phyloP scores from a whole-genome alignment of 2,329 filamentous ascomycete species.

The Fusarium austroafricanum region DNA sequence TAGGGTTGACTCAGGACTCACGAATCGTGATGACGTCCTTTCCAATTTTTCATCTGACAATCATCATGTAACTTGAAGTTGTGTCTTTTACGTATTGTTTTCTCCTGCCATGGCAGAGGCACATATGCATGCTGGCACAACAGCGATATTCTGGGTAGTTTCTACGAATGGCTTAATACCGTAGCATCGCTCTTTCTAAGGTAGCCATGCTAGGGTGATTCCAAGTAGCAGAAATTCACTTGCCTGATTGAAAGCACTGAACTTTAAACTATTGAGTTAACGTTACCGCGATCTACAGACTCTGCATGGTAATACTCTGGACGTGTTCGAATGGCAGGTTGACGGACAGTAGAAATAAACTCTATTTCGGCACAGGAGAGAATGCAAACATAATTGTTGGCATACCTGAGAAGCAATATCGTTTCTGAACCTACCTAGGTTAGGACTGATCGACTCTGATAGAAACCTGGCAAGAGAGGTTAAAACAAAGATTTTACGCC shows the following conservation, averaged over 20 bases:
- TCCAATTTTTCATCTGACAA: background rate
- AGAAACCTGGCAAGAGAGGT: constrained; percentile 31
- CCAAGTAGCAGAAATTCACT: background rate
- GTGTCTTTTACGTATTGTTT: constrained; percentile 1
- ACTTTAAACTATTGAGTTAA: background rate
- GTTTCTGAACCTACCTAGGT: background rate
- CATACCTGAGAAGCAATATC: background rate
- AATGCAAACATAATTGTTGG: background rate
- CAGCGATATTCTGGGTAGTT: background rate
- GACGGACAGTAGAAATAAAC: background rate
- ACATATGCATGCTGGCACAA: background rate
- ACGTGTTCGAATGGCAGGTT: constrained; percentile 2
- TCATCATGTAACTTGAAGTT: background rate
- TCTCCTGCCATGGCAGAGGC: background rate
- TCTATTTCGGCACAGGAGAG: background rate
- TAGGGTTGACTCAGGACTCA: background rate
- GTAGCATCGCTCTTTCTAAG: background rate
- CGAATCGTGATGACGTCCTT: background rate
- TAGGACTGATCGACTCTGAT: background rate
- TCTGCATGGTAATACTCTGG: background rate
- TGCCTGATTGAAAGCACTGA: background rate
- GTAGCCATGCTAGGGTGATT: background rate
- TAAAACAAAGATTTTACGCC: constrained; percentile 42
- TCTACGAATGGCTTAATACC: background rate
- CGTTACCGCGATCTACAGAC: background rate